Evolutionary conservation across 2,329 filamentous ascomycete genomes (phyloP).

Genomic region (Blastomyces gilchristii): DNA sequence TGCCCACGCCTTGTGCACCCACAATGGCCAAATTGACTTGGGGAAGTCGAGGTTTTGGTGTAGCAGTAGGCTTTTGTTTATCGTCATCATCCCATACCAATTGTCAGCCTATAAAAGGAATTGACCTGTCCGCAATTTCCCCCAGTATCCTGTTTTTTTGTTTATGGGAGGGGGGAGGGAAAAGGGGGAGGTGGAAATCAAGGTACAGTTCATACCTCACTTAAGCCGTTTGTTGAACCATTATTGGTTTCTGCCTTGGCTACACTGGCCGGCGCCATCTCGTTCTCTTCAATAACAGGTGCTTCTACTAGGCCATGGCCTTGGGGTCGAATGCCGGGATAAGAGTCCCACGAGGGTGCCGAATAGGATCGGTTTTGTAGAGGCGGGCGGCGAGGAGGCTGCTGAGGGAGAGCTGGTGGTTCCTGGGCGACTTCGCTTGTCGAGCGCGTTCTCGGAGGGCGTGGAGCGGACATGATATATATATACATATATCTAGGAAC

Average conservation of each 20-base stretch:
- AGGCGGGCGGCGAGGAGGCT: slow-evolving; percentile 23
- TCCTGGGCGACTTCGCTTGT: slow-evolving; percentile 25
- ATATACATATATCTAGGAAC: slow-evolving; percentile 1
- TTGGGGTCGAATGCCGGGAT: slow-evolving; percentile 20
- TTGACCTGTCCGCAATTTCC: background rate
- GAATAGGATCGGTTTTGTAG: slow-evolving; percentile 28
- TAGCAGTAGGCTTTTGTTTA: slow-evolving; percentile 14
- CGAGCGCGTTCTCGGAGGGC: slow-evolving; percentile 23
- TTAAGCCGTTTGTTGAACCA: slow-evolving; percentile 11
- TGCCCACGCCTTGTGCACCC: slow-evolving; percentile 46
- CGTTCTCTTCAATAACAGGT: slow-evolving; percentile 25
- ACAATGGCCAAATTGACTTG: slow-evolving; percentile 51
- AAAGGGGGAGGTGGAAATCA: background rate
- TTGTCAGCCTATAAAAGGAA: background rate
- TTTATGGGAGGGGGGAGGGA: no score
- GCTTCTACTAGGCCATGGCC: slow-evolving; percentile 13
- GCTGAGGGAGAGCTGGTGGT: slow-evolving; percentile 11
- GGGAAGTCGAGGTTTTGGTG: slow-evolving; percentile 30
- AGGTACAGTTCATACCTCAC: slow-evolving; percentile 21
- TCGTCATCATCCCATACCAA: background rate
- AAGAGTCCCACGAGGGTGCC: slow-evolving; percentile 25
- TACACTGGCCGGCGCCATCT: slow-evolving; percentile 14
- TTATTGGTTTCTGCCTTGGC: slow-evolving; percentile 5
- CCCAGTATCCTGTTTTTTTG: no score
- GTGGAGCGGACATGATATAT: slow-evolving; percentile 18